These are phyloP conservation scores for Candida gorgasii DNA, from an alignment of 805 yeast genomes.

Conservation along the genomic window DNA sequence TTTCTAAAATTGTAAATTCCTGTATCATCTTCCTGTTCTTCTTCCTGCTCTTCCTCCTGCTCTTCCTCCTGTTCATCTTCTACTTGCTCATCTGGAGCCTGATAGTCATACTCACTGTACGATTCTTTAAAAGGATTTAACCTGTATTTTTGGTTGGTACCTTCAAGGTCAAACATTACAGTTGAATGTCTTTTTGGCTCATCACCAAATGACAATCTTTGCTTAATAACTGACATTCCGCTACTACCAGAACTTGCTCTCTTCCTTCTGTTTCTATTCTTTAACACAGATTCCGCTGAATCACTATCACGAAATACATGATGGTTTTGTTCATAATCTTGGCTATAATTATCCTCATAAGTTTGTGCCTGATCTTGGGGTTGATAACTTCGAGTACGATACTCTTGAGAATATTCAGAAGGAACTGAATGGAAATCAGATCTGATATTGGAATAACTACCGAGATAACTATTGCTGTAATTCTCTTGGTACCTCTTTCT, in stretches of 20 bases:
- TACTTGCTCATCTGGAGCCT: neutral
- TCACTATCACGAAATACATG: neutral
- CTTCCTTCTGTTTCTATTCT: neutral
- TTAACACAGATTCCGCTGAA: constrained; percentile 5
- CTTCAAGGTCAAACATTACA: constrained; percentile 7
- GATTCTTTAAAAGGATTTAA: neutral
- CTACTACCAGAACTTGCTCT: constrained; percentile 11
- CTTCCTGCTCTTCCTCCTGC: constrained; percentile 2
- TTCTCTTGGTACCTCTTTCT: constrained; percentile 8
- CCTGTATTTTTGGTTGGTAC: constrained; percentile 1
- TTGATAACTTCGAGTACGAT: neutral
- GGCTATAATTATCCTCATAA: neutral
- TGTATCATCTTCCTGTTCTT: constrained; percentile 6
- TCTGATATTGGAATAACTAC: neutral
- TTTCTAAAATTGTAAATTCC: constrained; percentile 12
- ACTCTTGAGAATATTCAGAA: constrained; percentile 1
- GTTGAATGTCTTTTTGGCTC: constrained; percentile 6
- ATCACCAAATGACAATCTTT: constrained; percentile 16
- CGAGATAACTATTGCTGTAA: neutral
- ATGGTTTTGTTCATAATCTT: neutral
- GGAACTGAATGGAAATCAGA: constrained; percentile 7
- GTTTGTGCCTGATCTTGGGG: neutral
- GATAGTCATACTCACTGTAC: neutral
- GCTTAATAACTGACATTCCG: constrained; percentile 18
- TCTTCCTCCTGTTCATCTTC: neutral